Conservation (phyloP, 805 yeast genomes). For the Candida hispaniensis region DNA sequence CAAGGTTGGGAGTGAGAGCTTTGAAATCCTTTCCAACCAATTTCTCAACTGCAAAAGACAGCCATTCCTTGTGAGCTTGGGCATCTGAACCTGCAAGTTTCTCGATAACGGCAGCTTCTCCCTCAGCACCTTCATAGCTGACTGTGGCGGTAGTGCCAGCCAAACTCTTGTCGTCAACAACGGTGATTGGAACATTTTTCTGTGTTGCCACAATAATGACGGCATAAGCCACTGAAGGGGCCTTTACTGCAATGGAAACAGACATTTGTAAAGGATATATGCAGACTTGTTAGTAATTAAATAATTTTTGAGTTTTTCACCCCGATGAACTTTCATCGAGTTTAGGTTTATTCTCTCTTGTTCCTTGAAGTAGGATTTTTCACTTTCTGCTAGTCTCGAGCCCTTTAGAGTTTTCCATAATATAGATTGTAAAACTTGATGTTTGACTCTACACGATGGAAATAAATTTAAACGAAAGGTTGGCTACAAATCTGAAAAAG, state of each 20-base stretch:
- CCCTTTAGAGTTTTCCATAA: too few species aligned
- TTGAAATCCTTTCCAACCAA: slow-evolving; percentile 80
- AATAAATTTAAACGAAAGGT: slow-evolving; percentile 23
- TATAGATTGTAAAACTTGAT: too few species aligned
- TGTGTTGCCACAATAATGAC: slow-evolving; percentile 68
- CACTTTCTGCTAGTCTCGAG: too few species aligned
- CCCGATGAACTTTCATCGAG: too few species aligned
- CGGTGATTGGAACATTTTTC: slow-evolving; percentile 50
- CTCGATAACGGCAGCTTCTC: slow-evolving; percentile 7
- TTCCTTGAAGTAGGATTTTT: too few species aligned
- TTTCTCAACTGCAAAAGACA: slow-evolving; percentile 53
- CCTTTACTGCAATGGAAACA: slow-evolving; percentile 73
- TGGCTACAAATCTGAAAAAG: slow-evolving; percentile 56
- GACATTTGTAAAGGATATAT: too few species aligned
- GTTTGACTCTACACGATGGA: too few species aligned
- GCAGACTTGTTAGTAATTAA: too few species aligned
- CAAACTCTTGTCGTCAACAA: slow-evolving; percentile 26
- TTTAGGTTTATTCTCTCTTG: too few species aligned
- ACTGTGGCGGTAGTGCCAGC: slow-evolving; percentile 22
- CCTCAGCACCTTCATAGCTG: slow-evolving; percentile 8
- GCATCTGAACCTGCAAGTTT: slow-evolving; percentile 29
- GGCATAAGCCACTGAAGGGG: slow-evolving; percentile 71
- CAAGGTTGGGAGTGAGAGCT: slow-evolving; percentile 66
- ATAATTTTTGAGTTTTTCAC: too few species aligned
- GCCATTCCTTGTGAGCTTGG: slow-evolving; percentile 41